Evolutionary conservation across 176 grass and related monocot genomes (phyloP).

Genomic region (Hordeum vulgare): MorexV3_pseudomolecules_assembly NC_058522.1:582881485-582881984

Average conservation of each 20-base stretch:
- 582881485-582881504: background rate
- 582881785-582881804: background rate
- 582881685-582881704: background rate
- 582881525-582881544: background rate
- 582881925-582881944: background rate
- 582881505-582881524: background rate
- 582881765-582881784: background rate
- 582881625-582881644: background rate
- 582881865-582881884: background rate
- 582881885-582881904: background rate
- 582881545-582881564: background rate
- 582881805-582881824: background rate
- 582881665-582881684: background rate
- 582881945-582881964: background rate
- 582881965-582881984: background rate
- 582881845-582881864: background rate
- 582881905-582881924: background rate
- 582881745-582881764: background rate
- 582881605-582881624: background rate
- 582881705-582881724: background rate
- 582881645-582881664: background rate
- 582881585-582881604: background rate
- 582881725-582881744: background rate
- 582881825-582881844: background rate
- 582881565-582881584: background rate